These are phyloP conservation scores for Eucalyptus viminalis DNA, from an alignment of 345 rosid genomes.

Conservation along the genomic window DNA sequence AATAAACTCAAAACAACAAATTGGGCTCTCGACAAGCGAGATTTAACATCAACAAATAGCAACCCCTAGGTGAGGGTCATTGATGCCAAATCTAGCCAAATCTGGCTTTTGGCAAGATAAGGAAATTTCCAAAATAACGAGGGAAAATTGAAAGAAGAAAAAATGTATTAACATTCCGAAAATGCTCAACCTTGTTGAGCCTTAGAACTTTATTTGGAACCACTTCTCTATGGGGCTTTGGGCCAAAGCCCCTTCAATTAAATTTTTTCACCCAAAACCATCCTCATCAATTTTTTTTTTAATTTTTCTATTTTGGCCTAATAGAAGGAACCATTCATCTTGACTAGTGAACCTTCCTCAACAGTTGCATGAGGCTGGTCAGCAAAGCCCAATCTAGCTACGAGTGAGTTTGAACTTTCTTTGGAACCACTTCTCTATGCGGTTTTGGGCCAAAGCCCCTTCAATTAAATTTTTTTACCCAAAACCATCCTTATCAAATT, in stretches of 20 bases:
- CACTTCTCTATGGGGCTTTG: background rate
- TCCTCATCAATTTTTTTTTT: background rate
- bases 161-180: background rate
- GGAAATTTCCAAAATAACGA: background rate
- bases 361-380: background rate
- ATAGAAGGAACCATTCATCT: background rate
- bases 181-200: background rate
- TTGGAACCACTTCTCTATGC: no score
- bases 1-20: background rate
- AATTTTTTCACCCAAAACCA: no score
- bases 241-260: background rate
- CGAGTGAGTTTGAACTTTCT: no score
- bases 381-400: accelerated
- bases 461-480: no score
- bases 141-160: background rate
- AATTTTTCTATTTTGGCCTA: background rate
- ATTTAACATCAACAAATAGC: background rate
- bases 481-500: no score
- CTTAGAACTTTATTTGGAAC: background rate
- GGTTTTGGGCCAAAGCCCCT: background rate
- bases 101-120: background rate
- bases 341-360: background rate
- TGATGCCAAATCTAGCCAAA: background rate
- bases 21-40: no score
- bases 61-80: background rate